A percentile compares a stretch with the other conserved stretches of the same genome.
These are phyloP conservation scores for Croton setiger DNA, from an alignment of 441 rosid genomes.

Conservation along the genomic window DNA sequence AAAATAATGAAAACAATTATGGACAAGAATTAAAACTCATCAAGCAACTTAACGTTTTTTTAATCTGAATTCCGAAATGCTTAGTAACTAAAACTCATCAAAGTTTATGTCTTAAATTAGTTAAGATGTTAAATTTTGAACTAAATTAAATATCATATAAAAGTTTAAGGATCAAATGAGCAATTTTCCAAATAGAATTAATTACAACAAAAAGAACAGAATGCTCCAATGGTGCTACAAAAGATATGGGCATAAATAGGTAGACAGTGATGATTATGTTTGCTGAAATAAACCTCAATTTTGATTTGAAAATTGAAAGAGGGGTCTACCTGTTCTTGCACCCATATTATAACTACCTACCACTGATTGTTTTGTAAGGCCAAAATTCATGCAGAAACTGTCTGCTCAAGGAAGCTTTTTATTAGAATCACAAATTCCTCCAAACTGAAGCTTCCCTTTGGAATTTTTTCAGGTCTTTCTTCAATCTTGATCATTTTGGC, in stretches of 20 bases:
- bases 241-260: slow-evolving; percentile 15
- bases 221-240: slow-evolving; percentile 18
- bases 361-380: background rate
- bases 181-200: background rate
- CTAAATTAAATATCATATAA: too few species aligned
- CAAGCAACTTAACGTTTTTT: too few species aligned
- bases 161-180: too few species aligned
- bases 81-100: too few species aligned
- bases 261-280: slow-evolving; percentile 27
- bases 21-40: too few species aligned
- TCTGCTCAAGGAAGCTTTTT: slow-evolving; percentile 10
- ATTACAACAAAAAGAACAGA: background rate
- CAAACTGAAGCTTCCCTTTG: slow-evolving; percentile 14
- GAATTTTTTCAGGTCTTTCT: background rate
- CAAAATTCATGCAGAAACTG: slow-evolving; percentile 21
- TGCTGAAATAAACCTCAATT: slow-evolving; percentile 5
- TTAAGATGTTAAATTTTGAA: too few species aligned
- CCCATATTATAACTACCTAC: background rate
- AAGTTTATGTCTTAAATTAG: too few species aligned
- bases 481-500: background rate
- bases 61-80: too few species aligned
- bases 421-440: slow-evolving; percentile 18
- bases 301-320: background rate
- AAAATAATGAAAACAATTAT: too few species aligned
- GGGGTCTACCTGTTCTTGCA: slow-evolving; percentile 3